Evolutionary conservation across 176 grass and related monocot genomes (phyloP).

Genomic region (Triticum aestivum): IWGSC_CS_RefSeq_v2.1 NC_057798.1:119434311-119434810

Average conservation of each 20-base stretch:
- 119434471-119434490: constrained; percentile 22
- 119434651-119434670: not conserved
- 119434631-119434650: not conserved
- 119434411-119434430: constrained; percentile 2
- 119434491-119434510: constrained; percentile 28
- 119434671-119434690: not conserved
- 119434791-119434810: constrained; percentile 97
- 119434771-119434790: constrained; percentile 99
- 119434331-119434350: constrained; percentile 34
- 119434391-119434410: not conserved
- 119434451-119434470: constrained; percentile 36
- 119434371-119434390: not conserved
- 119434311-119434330: constrained; percentile 91
- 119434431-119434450: constrained; percentile 11
- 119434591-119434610: not conserved
- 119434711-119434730: not conserved
- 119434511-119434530: constrained; percentile 10
- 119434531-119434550: constrained; percentile 11
- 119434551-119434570: constrained; percentile 20
- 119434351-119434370: constrained; percentile 45
- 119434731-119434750: not conserved
- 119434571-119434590: constrained; percentile 13
- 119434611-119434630: constrained; percentile 2
- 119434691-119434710: constrained; percentile 4
- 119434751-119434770: constrained; percentile 37